phyloP scores from a whole-genome alignment of 495 filamentous ascomycete species.

The Darksidea phi region DNA sequence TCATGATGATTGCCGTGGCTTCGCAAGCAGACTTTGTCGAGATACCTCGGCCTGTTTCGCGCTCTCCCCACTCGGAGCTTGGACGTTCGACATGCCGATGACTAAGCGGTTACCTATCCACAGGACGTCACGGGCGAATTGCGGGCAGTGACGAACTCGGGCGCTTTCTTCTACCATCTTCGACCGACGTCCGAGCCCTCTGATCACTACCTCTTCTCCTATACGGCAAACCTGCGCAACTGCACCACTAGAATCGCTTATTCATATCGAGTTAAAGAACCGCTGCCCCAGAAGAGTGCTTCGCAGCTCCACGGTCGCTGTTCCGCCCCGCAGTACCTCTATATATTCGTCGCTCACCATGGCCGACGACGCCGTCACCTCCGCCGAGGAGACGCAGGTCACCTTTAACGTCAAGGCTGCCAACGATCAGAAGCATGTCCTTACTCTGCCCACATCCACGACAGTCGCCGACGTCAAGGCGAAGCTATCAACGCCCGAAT shows the following conservation, averaged over 20 bases:
- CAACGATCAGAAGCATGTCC: slow-evolving; percentile 74
- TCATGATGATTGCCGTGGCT: background rate
- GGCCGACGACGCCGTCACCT: slow-evolving; percentile 53
- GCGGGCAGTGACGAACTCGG: background rate
- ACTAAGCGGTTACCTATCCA: background rate
- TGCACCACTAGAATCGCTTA: background rate
- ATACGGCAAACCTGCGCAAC: background rate
- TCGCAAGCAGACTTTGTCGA: slow-evolving; percentile 1
- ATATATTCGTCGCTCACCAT: slow-evolving; percentile 11
- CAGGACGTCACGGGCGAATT: background rate
- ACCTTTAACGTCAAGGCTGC: slow-evolving; percentile 95
- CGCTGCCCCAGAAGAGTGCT: background rate
- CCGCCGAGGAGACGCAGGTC: slow-evolving; percentile 57
- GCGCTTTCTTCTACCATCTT: slow-evolving; percentile 11
- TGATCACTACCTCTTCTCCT: background rate
- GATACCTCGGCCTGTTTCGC: slow-evolving; percentile 19
- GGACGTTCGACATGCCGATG: background rate
- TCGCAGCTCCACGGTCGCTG: background rate
- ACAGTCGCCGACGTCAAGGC: slow-evolving; percentile 83
- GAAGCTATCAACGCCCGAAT: slow-evolving; percentile 75
- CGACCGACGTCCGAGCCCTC: background rate
- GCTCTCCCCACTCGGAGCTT: slow-evolving; percentile 17
- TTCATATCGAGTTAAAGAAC: background rate
- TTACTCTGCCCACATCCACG: slow-evolving; percentile 75
- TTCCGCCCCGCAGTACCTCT: background rate